Evolutionary conservation across 2,329 filamentous ascomycete genomes (phyloP), one percentile per base, ranked within the genome.

Genomic region (Penicillium sp.): DNA sequence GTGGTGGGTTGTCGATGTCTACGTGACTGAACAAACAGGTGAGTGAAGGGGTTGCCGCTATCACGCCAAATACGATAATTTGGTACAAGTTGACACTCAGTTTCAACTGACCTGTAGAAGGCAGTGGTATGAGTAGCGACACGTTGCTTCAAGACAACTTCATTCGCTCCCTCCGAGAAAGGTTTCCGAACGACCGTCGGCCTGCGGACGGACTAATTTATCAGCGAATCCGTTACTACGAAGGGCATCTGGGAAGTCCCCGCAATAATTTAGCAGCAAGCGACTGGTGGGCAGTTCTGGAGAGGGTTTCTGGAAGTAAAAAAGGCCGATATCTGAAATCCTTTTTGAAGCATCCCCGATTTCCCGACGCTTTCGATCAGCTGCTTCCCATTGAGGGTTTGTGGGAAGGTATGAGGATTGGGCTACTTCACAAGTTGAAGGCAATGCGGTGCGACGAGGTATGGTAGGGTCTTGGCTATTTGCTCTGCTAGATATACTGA

Each of bases 1-100:
- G 10, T 58, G 52, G 52, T 58, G 48, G 52, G 31, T 58, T 16
- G 52, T 55, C 13, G 55, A 58, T 49, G 45, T 55, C 5, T 58
- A 52, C n/a, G 52, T 58, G 45, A 47, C 44, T 29, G 44, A 49
- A 18, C 32, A 6, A 36, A 36, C 32, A 4, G 8, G 32, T n/a
- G n/a, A n/a, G n/a, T n/a, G n/a, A n/a, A n/a, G n/a, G n/a, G n/a
- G n/a, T n/a, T n/a, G n/a, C n/a, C n/a, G n/a, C n/a, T n/a, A n/a
- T n/a, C n/a, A n/a, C n/a, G n/a, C n/a, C n/a, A n/a, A n/a, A n/a
- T n/a, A n/a, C n/a, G n/a, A n/a, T n/a, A n/a, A n/a, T n/a, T n/a
- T n/a, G n/a, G n/a, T n/a, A n/a, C n/a, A n/a, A n/a, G n/a, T n/a
- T n/a, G n/a, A n/a, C n/a, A n/a, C n/a, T n/a, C n/a, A n/a, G n/a